phyloP scores from a whole-genome alignment of 768 basidiomycete species.

The Boletales sp. region DNA sequence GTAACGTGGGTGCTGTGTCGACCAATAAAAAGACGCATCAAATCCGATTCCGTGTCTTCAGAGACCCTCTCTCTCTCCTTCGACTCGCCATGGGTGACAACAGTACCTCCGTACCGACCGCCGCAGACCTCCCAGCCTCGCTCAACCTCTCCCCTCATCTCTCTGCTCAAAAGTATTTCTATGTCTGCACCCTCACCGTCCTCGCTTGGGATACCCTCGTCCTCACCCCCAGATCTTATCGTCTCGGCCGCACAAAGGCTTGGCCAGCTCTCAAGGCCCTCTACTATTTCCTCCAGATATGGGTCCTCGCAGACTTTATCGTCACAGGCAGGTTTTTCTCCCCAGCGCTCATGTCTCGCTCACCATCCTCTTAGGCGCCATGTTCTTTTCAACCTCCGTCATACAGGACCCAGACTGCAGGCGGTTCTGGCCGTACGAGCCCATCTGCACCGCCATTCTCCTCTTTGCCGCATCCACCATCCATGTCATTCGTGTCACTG shows the following conservation, averaged over 20 bases:
- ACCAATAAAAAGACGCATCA: constrained; percentile 3
- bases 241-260: constrained; percentile 53
- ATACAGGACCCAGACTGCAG: constrained; percentile 50
- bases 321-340: constrained; percentile 53
- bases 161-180: constrained; percentile 84
- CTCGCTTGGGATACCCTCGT: constrained; percentile 90
- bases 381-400: constrained; percentile 80
- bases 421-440: constrained; percentile 80
- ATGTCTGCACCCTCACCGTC: constrained; percentile 86
- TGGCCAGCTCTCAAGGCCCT: constrained; percentile 80
- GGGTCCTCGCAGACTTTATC: constrained; percentile 79
- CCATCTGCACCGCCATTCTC: constrained; percentile 79
- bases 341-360: background rate
- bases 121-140: constrained; percentile 48
- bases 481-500: constrained; percentile 76
- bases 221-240: constrained; percentile 74
- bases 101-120: background rate
- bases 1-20: constrained; percentile 16
- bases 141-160: constrained; percentile 76
- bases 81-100: constrained; percentile 16
- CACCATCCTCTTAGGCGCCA: constrained; percentile 51
- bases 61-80: background rate
- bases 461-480: constrained; percentile 67
- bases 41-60: background rate
- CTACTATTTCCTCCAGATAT: constrained; percentile 68